Evolutionary conservation across 805 yeast genomes (phyloP).

Genomic region (Metschnikowia arizonensis): DNA sequence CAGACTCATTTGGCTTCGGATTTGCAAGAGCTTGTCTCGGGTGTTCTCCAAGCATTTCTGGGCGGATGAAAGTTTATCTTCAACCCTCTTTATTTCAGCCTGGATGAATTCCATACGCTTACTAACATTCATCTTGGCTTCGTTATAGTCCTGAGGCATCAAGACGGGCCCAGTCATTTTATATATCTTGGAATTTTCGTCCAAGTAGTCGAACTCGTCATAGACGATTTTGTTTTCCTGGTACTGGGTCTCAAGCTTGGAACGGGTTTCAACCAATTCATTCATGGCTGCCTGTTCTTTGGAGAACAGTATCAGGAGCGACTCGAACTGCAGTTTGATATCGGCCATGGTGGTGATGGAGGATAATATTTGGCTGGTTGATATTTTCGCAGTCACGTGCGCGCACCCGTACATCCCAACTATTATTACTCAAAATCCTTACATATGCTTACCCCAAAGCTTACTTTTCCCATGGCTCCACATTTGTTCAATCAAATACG

Average conservation of each 20-base stretch:
- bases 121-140: constrained; percentile 78
- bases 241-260: constrained; percentile 84
- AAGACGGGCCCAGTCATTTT: constrained; percentile 91
- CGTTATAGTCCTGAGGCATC: constrained; percentile 80
- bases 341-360: constrained; percentile 21
- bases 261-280: constrained; percentile 67
- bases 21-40: constrained; percentile 50
- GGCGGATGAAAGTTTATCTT: constrained; percentile 50
- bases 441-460: too few species aligned
- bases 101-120: constrained; percentile 88
- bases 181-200: constrained; percentile 71
- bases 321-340: constrained; percentile 36
- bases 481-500: too few species aligned
- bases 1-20: constrained; percentile 33
- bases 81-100: constrained; percentile 72
- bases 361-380: not conserved
- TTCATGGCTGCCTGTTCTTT: constrained; percentile 44
- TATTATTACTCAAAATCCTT: too few species aligned
- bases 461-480: too few species aligned
- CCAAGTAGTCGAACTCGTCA: constrained; percentile 65
- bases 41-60: constrained; percentile 53
- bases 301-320: constrained; percentile 43
- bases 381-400: too few species aligned
- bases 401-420: not conserved
- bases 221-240: constrained; percentile 92